These are phyloP conservation scores for Ceraceosorus bombacis DNA, from an alignment of 1,284 basidiomycete species.

Conservation along the genomic window DNA sequence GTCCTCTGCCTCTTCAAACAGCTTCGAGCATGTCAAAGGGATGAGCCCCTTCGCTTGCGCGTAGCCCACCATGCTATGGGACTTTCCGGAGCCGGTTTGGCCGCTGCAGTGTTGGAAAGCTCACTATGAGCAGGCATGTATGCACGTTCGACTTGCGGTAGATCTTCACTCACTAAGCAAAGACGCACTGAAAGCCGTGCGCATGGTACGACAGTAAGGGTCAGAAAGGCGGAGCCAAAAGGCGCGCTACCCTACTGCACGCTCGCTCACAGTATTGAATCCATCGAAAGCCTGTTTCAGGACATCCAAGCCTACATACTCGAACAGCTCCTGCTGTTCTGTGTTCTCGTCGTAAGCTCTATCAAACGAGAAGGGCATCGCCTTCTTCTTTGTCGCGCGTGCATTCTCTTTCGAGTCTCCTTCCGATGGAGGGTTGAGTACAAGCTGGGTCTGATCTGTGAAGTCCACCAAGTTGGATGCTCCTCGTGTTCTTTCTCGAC, in stretches of 20 bases:
- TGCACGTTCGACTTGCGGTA: background rate
- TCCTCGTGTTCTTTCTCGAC: slow-evolving; percentile 32
- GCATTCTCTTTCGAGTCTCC: slow-evolving; percentile 24
- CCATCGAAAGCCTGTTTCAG: slow-evolving; percentile 91
- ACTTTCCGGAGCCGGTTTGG: slow-evolving; percentile 41
- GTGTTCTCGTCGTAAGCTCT: slow-evolving; percentile 40
- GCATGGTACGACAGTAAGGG: background rate
- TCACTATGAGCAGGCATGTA: background rate
- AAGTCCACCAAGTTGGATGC: slow-evolving; percentile 39
- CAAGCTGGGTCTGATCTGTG: slow-evolving; percentile 29
- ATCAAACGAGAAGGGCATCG: slow-evolving; percentile 45
- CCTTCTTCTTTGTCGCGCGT: slow-evolving; percentile 39
- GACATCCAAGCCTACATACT: slow-evolving; percentile 87
- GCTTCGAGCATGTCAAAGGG: slow-evolving; percentile 83
- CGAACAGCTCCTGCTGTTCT: slow-evolving; percentile 67
- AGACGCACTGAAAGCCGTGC: slow-evolving; percentile 24
- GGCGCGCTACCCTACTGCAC: background rate
- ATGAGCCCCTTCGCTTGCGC: slow-evolving; percentile 96
- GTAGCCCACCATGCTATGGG: slow-evolving; percentile 49
- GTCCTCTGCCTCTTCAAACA: slow-evolving; percentile 69
- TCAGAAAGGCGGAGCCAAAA: background rate
- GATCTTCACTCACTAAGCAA: slow-evolving; percentile 26
- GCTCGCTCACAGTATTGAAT: slow-evolving; percentile 87
- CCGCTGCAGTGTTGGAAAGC: slow-evolving; percentile 17
- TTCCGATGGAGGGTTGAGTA: slow-evolving; percentile 33